Base-by-base conservation (phyloP, 2,329 filamentous ascomycete species). In the Massarina eburnea region DNA sequence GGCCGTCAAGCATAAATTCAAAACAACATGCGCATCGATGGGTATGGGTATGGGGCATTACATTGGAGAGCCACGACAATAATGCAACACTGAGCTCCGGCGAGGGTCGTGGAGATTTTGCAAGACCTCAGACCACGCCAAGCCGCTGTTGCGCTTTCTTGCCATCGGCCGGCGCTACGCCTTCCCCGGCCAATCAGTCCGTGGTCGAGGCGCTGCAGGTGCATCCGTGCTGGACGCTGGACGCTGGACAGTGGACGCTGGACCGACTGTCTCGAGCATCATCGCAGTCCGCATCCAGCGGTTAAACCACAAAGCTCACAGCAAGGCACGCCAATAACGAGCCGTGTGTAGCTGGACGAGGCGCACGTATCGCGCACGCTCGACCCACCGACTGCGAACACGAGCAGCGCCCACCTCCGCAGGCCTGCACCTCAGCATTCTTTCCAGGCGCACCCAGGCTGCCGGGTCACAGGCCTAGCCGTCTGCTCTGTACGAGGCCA, bases 111-210 rank as follows among this genome's bases (percentile, higher is more conserved):
- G 36, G 46, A 47, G 45, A 49, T 55, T 55, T 55, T 55, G 52
- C 46, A 37, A 49, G 41, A 41, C 45, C 41, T 27, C 41, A 43
- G 34, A 43, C 43, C 12, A 40, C 21, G 46, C 52, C 52, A 55
- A 55, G 52, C 19, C 35, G 32, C 18, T 41, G 32, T 17, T 41
- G 41, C 42, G 43, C 38, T 38, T 45, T 42, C 46, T 44, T 51
- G 49, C 47, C 44, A 38, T 40, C 50, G 52, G 52, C 37, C 39
- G 49, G 44, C 45, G 33, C 43, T 48, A 46, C 44, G 45, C 45
- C n/a, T 51, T 52, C 52, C 52, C 47, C 52, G 52, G 39, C 52
- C 51, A 56, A 54, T 54, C 30, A 44, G 37, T 17, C 33, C 5
- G 14, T 27, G 36, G 24, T 21, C 21, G 36, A 26, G 36, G 27